phyloP scores from a whole-genome alignment of 768 basidiomycete species.

The Grammothele lineata region DNA sequence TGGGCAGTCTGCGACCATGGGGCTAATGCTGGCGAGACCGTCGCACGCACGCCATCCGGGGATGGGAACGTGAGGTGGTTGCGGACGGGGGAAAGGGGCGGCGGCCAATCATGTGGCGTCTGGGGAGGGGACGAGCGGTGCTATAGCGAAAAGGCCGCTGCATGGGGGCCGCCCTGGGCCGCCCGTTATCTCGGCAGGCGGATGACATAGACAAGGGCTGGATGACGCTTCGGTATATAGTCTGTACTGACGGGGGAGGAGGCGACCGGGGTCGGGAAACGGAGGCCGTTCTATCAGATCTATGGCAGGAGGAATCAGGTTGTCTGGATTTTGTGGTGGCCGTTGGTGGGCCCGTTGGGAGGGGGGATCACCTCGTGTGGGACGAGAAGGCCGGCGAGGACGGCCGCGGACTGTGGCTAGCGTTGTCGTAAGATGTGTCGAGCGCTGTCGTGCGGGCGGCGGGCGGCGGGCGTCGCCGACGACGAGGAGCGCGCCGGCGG shows the following conservation, averaged over 20 bases:
- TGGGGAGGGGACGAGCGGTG: constrained; percentile 7
- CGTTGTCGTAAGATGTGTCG: neutral
- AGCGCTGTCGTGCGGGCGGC: too few relatives aligned
- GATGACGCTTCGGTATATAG: constrained; percentile 17
- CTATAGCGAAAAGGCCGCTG: constrained; percentile 18
- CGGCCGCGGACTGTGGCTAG: constrained; percentile 10
- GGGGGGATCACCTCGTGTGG: constrained; percentile 22
- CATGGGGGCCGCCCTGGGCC: too few relatives aligned
- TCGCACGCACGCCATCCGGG: too few relatives aligned
- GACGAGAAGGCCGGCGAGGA: constrained; percentile 12
- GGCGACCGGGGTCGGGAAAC: constrained; percentile 18
- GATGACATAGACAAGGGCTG: neutral
- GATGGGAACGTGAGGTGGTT: neutral
- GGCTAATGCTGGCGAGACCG: too few relatives aligned
- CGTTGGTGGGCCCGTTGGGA: neutral
- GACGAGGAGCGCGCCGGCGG: neutral
- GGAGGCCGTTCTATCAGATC: constrained; percentile 26
- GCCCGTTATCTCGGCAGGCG: constrained; percentile 19
- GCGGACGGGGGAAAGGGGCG: neutral
- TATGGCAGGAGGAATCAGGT: constrained; percentile 10
- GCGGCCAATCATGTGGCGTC: constrained; percentile 9
- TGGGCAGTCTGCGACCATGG: too few relatives aligned
- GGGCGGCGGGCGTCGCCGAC: too few relatives aligned
- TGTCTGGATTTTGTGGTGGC: constrained; percentile 8
- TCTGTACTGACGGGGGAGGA: constrained; percentile 14